Evolutionary conservation across 1,284 basidiomycete species (phyloP), one percentile per base, ranked within the genome.

Genomic region (Cutaneotrichosporon arboriforme): DNA sequence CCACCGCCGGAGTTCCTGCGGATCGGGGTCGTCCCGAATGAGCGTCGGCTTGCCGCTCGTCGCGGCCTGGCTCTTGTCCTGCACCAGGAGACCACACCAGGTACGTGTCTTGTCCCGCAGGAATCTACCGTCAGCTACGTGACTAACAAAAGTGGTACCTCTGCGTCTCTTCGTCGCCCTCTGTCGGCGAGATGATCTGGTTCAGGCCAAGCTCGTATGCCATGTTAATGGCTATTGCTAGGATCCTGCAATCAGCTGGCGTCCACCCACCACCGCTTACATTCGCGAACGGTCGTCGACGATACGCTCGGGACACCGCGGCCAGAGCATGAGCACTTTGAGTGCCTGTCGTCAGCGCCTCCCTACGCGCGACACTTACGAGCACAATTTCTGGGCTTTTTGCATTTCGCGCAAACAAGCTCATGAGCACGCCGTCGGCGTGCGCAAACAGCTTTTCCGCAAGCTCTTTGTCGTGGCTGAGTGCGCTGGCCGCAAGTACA

Each of bases 201-300:
- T 51, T 51, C 26, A 51, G 8, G 18, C 49, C 49, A 7, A 51
- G 42, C 18, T 51, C 49, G 23, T 45, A 36, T 0, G 49, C 49
- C 49, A 51, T 51, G 36, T 51, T 51, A 23, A 51, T 33, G 7
- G 49, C 41, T 14, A 51, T 23, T 1, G 49, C 42, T 5, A 51
- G 42, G 4, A 51, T 41, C 17, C 43, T 45, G 43, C n/a, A 10
- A n/a, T 33, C 17, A 34, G 26, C 15, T 45, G 20, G 26, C 14
- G 8, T 12, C 10, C 26, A 26, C 10, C 5, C 3, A 8, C n/a
- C 14, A 8, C 8, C 7, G 22, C 43, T 22, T 21, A 45, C 46
- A 36, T 51, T 8, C 49, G 41, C 8, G 42, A 38, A 4, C 34
- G 42, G 23, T 51, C 49, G 26, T 51, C 49, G 18, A 51, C 49